phyloP scores from a whole-genome alignment of 2,329 filamentous ascomycete genomes.

The Arthroderma uncinatum region DNA sequence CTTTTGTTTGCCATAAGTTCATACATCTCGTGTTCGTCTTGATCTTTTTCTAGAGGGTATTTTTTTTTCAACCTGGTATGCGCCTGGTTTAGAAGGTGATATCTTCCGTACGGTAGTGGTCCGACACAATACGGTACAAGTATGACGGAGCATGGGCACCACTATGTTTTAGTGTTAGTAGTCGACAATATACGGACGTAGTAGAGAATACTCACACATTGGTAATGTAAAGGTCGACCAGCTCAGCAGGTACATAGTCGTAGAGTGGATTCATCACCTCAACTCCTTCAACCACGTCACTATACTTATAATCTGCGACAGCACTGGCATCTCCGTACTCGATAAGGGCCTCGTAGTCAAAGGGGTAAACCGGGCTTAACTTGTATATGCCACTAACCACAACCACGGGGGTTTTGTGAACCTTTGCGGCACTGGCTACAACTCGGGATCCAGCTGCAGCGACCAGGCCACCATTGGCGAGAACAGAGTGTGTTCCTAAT shows the following conservation, averaged over 20 bases:
- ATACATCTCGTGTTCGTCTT: not conserved
- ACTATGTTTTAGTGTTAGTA: constrained; percentile 25
- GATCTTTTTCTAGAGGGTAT: too few relatives aligned
- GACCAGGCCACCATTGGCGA: constrained; percentile 77
- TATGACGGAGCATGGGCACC: constrained; percentile 54
- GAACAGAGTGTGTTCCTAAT: constrained; percentile 72
- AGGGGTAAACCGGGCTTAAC: constrained; percentile 79
- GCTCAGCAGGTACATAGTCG: constrained; percentile 70
- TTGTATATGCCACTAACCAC: constrained; percentile 89
- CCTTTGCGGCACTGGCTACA: constrained; percentile 73
- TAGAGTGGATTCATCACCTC: constrained; percentile 69
- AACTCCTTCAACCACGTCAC: constrained; percentile 63
- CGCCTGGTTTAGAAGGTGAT: constrained; percentile 35
- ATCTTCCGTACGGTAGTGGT: constrained; percentile 55
- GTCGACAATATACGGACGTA: constrained; percentile 6
- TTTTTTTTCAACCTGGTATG: constrained; percentile 1
- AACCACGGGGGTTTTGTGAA: constrained; percentile 72
- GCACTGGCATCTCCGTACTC: constrained; percentile 75
- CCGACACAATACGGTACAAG: constrained; percentile 53
- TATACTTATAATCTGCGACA: constrained; percentile 67
- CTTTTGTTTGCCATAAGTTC: not conserved
- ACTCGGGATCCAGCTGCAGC: constrained; percentile 72
- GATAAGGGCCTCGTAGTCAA: constrained; percentile 67
- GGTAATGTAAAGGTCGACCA: constrained; percentile 54
- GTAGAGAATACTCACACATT: constrained; percentile 53